A percentile compares a stretch with the other conserved stretches of the same genome.
Conservation (phyloP, 2,329 filamentous ascomycete genomes). For the Arthrobotrys entomopaga region DNA sequence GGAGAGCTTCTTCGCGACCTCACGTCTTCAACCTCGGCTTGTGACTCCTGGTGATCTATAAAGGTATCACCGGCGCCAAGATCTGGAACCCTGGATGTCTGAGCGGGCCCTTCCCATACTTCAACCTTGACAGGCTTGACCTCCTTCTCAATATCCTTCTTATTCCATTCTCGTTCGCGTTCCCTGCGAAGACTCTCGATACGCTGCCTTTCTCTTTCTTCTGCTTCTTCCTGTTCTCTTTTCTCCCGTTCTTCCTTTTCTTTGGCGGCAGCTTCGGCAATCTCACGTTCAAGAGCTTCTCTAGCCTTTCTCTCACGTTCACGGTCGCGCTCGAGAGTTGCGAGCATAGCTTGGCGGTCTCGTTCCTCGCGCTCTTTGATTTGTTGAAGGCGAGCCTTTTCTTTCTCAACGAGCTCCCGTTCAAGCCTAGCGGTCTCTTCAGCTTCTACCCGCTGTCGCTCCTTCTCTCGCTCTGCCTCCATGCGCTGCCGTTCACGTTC, state of each 20-base stretch:
- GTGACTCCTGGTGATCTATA: conserved; percentile 55
- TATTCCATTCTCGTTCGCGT: conserved; percentile 59
- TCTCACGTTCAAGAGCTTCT: conserved; percentile 56
- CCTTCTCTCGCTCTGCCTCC: conserved; percentile 60
- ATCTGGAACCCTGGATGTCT: conserved; percentile 52
- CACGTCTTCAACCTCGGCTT: conserved; percentile 56
- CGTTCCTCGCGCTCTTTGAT: conserved; percentile 54
- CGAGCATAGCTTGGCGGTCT: conserved; percentile 51
- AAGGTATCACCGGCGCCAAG: conserved; percentile 62
- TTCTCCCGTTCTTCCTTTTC: conserved; percentile 60
- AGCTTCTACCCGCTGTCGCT: conserved; percentile 39
- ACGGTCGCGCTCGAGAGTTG: conserved; percentile 47
- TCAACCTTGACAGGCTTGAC: conserved; percentile 59
- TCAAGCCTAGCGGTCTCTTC: conserved; percentile 55
- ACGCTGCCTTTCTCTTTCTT: conserved; percentile 60
- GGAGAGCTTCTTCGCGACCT: conserved; percentile 47
- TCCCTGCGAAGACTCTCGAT: conserved; percentile 57
- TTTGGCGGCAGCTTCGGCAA: conserved; percentile 58
- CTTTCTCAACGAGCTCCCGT: conserved; percentile 56
- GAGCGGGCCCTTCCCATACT: conserved; percentile 54
- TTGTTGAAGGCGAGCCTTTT: conserved; percentile 54
- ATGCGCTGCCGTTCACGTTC: conserved; percentile 58
- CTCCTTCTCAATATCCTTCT: conserved; percentile 60
- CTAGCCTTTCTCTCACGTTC: conserved; percentile 58
- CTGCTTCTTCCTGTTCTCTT: conserved; percentile 65